phyloP scores from a whole-genome alignment of 805 yeast genomes.

The Kluyveromyces wickerhamii region DNA sequence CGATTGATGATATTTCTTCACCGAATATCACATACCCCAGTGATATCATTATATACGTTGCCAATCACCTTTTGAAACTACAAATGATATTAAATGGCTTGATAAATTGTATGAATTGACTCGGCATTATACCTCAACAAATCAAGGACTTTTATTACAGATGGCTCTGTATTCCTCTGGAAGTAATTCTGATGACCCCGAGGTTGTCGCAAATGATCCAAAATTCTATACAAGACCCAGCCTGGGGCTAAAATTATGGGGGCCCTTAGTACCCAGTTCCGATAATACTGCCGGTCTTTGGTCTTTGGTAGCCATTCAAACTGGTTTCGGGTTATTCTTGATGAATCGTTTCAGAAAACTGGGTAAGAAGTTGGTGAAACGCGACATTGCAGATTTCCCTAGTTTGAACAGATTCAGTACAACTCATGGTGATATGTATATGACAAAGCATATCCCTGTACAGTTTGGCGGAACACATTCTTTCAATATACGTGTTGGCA shows the following conservation, averaged over 20 bases:
- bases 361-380: conserved; percentile 13
- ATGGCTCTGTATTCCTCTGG: conserved; percentile 30
- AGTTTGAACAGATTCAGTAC: conserved; percentile 29
- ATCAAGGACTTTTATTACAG: too few relatives aligned
- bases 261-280: conserved; percentile 67
- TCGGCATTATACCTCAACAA: too few relatives aligned
- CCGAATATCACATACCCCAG: too few relatives aligned
- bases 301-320: conserved; percentile 45
- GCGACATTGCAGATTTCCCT: conserved; percentile 28
- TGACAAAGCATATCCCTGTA: conserved; percentile 11
- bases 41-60: conserved; percentile 5
- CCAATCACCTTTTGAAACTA: conserved; percentile 4
- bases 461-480: conserved; percentile 18
- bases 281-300: conserved; percentile 52
- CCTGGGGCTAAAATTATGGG: conserved; percentile 54
- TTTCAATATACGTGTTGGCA: conserved; percentile 14
- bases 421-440: conserved; percentile 19
- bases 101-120: too few relatives aligned
- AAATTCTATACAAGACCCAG: conserved; percentile 41
- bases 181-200: conserved; percentile 19
- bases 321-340: conserved; percentile 37
- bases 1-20: too few relatives aligned
- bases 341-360: conserved; percentile 17
- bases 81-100: not conserved
- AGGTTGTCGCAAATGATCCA: conserved; percentile 10